Evolutionary conservation across 257 asterid species (phyloP).

Genomic region (Leptodermis oblonga): DNA sequence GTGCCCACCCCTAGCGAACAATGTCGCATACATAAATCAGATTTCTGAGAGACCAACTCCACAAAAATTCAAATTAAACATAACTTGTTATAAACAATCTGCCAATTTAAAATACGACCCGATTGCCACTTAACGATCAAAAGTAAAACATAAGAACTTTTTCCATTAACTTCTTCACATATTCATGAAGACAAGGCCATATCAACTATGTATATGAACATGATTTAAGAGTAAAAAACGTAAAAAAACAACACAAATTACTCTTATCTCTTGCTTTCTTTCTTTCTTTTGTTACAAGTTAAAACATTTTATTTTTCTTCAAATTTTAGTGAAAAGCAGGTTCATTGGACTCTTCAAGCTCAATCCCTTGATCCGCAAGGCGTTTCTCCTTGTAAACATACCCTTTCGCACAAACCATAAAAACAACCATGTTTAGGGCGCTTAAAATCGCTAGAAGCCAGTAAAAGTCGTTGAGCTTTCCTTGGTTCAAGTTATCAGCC

Average conservation of each 20-base stretch:
- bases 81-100: too few species aligned
- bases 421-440: slow-evolving; percentile 42
- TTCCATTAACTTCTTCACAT: not conserved
- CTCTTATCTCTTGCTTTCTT: too few species aligned
- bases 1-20: too few species aligned
- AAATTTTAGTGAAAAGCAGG: slow-evolving; percentile 32
- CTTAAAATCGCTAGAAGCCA: slow-evolving; percentile 65
- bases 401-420: slow-evolving; percentile 43
- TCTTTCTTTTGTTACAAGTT: too few species aligned
- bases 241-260: not conserved
- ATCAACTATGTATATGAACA: too few species aligned
- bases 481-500: slow-evolving; percentile 67
- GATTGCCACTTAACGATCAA: too few species aligned
- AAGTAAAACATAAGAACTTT: not conserved
- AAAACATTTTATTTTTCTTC: not conserved
- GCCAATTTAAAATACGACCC: too few species aligned
- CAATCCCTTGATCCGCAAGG: slow-evolving; percentile 55
- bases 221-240: not conserved
- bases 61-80: too few species aligned
- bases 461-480: slow-evolving; percentile 66
- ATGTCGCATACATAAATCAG: too few species aligned
- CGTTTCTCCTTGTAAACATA: slow-evolving; percentile 88
- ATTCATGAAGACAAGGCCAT: not conserved
- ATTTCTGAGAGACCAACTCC: too few species aligned
- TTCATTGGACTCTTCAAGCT: slow-evolving; percentile 48